Evolutionary conservation across 1,284 basidiomycete genomes (phyloP).

Genomic region (Puccinia hordei): DNA sequence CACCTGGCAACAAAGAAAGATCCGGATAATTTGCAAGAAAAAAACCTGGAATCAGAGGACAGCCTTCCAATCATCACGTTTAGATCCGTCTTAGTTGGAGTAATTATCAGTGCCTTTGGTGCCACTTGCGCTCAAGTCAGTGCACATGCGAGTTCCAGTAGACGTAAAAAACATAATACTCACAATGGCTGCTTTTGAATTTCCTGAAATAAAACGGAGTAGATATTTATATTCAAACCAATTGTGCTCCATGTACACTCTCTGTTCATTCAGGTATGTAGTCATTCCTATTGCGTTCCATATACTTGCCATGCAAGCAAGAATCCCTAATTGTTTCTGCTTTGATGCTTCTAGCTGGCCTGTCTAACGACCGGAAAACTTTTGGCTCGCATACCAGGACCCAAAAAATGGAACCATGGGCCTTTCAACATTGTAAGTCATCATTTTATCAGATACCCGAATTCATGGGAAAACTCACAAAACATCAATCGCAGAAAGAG

Average conservation of each 20-base stretch:
- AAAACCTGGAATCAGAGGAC: slow-evolving; percentile 2
- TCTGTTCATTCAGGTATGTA: slow-evolving; percentile 47
- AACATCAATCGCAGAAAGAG: slow-evolving; percentile 33
- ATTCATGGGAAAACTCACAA: background rate
- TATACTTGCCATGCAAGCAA: background rate
- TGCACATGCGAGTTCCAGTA: background rate
- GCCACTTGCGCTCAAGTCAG: slow-evolving; percentile 46
- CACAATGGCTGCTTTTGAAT: background rate
- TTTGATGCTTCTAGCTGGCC: slow-evolving; percentile 24
- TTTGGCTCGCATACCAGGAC: slow-evolving; percentile 35
- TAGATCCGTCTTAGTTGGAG: slow-evolving; percentile 37
- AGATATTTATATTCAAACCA: slow-evolving; percentile 50
- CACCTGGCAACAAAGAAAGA: background rate
- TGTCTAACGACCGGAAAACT: slow-evolving; percentile 38
- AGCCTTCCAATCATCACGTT: slow-evolving; percentile 26
- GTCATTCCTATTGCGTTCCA: background rate
- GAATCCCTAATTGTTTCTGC: background rate
- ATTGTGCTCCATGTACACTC: slow-evolving; percentile 42
- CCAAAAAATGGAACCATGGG: slow-evolving; percentile 37
- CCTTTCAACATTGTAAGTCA: slow-evolving; percentile 37
- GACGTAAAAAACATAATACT: background rate
- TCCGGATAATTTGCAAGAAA: background rate
- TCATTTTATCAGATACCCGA: background rate
- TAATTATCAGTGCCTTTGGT: slow-evolving; percentile 32
- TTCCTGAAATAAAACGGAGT: slow-evolving; percentile 8